These are phyloP conservation scores for Picea abies DNA, from an alignment of 83 land plant species.

Conservation along the genomic window DNA sequence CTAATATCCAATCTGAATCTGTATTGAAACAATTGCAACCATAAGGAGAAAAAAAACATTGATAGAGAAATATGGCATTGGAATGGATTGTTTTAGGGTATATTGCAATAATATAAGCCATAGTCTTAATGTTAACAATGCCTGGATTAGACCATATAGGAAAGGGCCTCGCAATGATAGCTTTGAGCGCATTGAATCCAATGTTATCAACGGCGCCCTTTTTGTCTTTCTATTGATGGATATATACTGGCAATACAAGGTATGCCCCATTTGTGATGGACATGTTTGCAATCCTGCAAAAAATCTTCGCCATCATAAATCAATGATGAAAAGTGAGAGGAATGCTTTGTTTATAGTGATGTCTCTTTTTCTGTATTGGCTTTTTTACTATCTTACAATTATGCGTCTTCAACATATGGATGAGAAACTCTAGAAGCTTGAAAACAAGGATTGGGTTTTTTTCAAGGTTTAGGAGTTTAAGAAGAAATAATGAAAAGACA, in stretches of 20 bases:
- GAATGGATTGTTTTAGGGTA: conserved; percentile 92
- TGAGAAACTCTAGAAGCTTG: conserved; percentile 49
- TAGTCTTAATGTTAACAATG: conserved; percentile 36
- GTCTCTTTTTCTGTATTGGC: conserved; percentile 91
- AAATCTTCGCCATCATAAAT: conserved; percentile 81
- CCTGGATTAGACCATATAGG: conserved; percentile 4
- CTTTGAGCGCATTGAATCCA: conserved; percentile 79
- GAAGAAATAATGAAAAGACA: no score
- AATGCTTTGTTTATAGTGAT: conserved; percentile 83
- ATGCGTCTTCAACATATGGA: conserved; percentile 63
- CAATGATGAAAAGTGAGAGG: conserved; percentile 91
- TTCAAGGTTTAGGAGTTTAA: no score
- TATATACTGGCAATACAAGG: conserved; percentile 98
- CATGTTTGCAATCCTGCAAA: conserved; percentile 62
- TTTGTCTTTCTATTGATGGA: conserved; percentile 83
- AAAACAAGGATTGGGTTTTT: no score
- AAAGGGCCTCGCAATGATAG: conserved; percentile 70
- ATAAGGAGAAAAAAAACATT: no score
- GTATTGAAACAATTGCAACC: no score
- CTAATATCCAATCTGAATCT: no score
- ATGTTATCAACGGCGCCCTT: conserved; percentile 81
- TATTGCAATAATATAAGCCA: conserved; percentile 85
- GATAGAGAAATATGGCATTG: conserved; percentile 68
- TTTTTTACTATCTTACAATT: conserved; percentile 71
- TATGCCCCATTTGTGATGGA: conserved; percentile 60